Base-by-base conservation (phyloP, 129 eudicot genomes). In the Logfia minima region DNA sequence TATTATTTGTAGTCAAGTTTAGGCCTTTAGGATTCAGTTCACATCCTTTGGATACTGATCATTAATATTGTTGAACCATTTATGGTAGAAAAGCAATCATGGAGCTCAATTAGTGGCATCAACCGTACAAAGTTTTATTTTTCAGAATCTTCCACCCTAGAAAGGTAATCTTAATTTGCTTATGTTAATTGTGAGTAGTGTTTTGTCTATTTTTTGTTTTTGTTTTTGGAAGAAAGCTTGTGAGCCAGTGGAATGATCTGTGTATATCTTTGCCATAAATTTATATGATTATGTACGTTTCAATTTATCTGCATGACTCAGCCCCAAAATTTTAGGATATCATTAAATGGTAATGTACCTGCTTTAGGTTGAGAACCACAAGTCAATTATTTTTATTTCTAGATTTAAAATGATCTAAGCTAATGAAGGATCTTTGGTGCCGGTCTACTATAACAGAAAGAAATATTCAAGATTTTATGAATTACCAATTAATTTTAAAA, bases 51-150 rank as follows among this genome's bases (percentile, higher is more conserved):
- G 68, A 41, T 74, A 52, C 52, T 66, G 21, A 74, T 51, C 14
- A 22, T 43, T 45, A 18, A n/a, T 77, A 26, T 39, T 74, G 18
- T 80, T 74, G 35, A 70, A 56, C 71, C 11, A 10, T 80, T 37
- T 56, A 75, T 72, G 24, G 45, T 56, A 41, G 37, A 32, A 19
- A 19, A 58, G 75, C 68, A 80, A 58, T 39, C 75, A 56, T 80
- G 84, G 65, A 67, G 37, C 80, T 80, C 79, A 45, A 80, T 61
- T 58, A 41, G 71, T 56, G 70, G 66, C 61, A 31, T 66, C 62
- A 39, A 31, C 37, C 26, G 43, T 4, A 7, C 75, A 66, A 74
- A 66, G 62, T 52, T 60, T 32, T 31, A 51, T 14, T 5, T 22
- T 22, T 34, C 39, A 13, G 14, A 37, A 11, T 73, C 19, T 56